Base-by-base conservation (phyloP, 1,139 yeast genomes). In the Schizosaccharomyces versatilis region DNA sequence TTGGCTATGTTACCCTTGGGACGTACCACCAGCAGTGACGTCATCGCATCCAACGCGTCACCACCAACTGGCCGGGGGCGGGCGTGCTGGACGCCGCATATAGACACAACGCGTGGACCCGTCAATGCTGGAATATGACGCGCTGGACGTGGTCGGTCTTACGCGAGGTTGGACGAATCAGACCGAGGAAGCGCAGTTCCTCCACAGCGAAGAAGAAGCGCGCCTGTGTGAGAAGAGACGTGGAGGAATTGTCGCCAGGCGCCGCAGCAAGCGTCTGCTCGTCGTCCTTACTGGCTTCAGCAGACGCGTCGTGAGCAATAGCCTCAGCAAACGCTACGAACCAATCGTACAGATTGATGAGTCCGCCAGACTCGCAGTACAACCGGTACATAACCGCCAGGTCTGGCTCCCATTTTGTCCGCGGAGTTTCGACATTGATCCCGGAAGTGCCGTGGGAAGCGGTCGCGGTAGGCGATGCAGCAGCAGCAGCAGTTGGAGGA, bases 381-480 rank as follows among this genome's bases (percentile, higher is more conserved):
- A 57, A 52, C 19, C 44, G 38, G 41, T 54, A 55, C 9, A 56
- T 53, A 14, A 55, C 52, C 36, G 57, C 19, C 39, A 56, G 47
- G 7, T 57, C 53, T 19, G 59, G 59, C 24, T 53, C 38, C 38
- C 38, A 38, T 7, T 32, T 36, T 15, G 48, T 42, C 32, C 32
- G 32, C 32, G 32, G 32, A 24, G 32, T 24, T 24, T 24, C 5
- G 32, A 24, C 32, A 5, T 5, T 24, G 32, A 24, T 24, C 32
- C 32, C 32, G 32, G 32, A 5, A 24, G 32, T 24, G 32, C 32
- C 32, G 32, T 24, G 32, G 32, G 32, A 24, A 24, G 32, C 32
- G 32, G 32, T 24, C 32, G 32, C 32, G 95, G 81, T 59, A 85
- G 88, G 60, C 80, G 79, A 41, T 85, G 69, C 59, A 76, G 69